Evolutionary conservation across 2,329 filamentous ascomycete genomes (phyloP).

Genomic region (Diaporthe vaccinii): DNA sequence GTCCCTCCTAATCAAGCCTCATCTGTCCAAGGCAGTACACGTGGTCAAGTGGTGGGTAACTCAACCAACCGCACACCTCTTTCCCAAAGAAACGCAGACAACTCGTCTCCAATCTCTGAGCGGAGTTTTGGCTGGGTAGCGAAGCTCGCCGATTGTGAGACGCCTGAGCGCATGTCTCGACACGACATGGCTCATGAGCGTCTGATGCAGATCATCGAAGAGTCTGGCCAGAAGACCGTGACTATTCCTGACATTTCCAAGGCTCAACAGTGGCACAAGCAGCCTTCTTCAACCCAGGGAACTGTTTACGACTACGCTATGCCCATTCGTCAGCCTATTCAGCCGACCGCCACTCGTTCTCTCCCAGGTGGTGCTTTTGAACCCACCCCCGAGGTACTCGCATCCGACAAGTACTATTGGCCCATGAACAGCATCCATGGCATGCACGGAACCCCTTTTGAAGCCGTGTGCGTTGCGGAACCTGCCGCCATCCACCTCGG

Average conservation of each 20-base stretch:
- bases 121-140: too few species aligned
- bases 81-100: not conserved
- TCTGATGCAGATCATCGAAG: not conserved
- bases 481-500: constrained; percentile 7
- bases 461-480: not conserved
- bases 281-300: not conserved
- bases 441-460: not conserved
- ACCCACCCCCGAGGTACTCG: not conserved
- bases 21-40: not conserved
- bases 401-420: constrained; percentile 18
- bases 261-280: not conserved
- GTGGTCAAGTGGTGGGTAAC: not conserved
- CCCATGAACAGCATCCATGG: constrained; percentile 27
- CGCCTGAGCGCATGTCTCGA: not conserved
- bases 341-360: not conserved
- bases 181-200: not conserved
- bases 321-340: constrained; percentile 21
- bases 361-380: not conserved
- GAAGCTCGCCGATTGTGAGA: not conserved
- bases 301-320: not conserved
- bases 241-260: not conserved
- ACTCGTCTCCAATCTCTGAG: not conserved
- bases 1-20: not conserved
- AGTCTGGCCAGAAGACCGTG: constrained; percentile 4
- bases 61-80: not conserved